A percentile compares a stretch with the other conserved stretches of the same genome.
Evolutionary conservation across 208 protist genomes (phyloP).

Genomic region (Acanthamoeba lenticulata): DNA sequence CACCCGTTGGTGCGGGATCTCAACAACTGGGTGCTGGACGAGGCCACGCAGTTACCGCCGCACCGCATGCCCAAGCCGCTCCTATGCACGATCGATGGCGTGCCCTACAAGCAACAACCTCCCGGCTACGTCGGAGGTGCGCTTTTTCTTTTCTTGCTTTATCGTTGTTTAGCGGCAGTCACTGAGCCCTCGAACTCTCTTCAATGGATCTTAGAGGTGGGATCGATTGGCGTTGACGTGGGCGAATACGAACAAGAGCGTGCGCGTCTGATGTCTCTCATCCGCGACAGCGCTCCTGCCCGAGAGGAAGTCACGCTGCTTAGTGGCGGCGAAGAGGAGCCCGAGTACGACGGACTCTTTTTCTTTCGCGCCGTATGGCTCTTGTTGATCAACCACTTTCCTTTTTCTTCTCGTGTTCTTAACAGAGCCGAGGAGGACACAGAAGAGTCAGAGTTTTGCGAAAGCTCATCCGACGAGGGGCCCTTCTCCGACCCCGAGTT

Average conservation of each 20-base stretch:
- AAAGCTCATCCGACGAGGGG: background rate
- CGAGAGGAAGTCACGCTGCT: background rate
- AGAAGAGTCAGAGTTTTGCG: constrained; percentile 51
- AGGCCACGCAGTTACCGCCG: constrained; percentile 31
- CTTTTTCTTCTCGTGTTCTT: background rate
- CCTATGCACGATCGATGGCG: constrained; percentile 51
- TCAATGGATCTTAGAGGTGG: background rate
- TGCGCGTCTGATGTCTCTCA: background rate
- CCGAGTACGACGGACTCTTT: no score
- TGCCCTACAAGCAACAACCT: constrained; percentile 61
- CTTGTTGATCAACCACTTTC: background rate
- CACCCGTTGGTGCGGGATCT: constrained; percentile 12
- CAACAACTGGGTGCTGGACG: constrained; percentile 63
- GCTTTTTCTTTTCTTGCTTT: background rate
- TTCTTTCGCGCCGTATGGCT: no score
- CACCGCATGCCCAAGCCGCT: constrained; percentile 41
- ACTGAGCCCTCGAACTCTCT: background rate
- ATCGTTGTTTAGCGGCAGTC: background rate
- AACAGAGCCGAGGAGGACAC: background rate
- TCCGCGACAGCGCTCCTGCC: background rate
- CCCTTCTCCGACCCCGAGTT: background rate
- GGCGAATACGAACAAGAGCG: constrained; percentile 59
- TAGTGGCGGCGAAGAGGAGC: constrained; percentile 37
- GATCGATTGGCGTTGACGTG: constrained; percentile 39
- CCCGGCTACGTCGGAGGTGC: constrained; percentile 50